phyloP scores from a whole-genome alignment of 495 filamentous ascomycete species.

The Aspergillus nanangensis region DNA sequence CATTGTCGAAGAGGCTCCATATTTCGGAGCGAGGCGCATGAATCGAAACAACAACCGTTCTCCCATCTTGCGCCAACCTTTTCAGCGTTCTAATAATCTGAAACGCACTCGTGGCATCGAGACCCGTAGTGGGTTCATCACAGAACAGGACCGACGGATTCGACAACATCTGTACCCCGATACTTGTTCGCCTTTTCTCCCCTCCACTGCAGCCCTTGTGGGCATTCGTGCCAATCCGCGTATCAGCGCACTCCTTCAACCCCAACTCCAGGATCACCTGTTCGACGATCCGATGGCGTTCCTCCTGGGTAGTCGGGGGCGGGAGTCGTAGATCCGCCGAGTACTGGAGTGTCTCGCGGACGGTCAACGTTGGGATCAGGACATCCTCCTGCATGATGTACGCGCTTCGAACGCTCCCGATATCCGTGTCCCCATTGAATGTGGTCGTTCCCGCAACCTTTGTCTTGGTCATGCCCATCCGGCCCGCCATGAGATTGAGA shows the following conservation, averaged over 20 bases:
- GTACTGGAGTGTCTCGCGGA: conserved; percentile 67
- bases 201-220: conserved; percentile 68
- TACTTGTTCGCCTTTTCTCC: conserved; percentile 67
- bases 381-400: conserved; percentile 79
- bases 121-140: conserved; percentile 71
- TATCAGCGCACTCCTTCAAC: conserved; percentile 69
- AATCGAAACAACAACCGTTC: conserved; percentile 68
- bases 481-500: conserved; percentile 63
- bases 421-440: conserved; percentile 36
- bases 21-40: conserved; percentile 74
- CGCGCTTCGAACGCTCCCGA: conserved; percentile 53
- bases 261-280: conserved; percentile 70
- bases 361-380: conserved; percentile 63
- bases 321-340: conserved; percentile 67
- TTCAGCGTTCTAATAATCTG: conserved; percentile 68
- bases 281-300: conserved; percentile 58
- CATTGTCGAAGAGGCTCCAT: conserved; percentile 66
- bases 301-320: conserved; percentile 47
- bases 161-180: conserved; percentile 69
- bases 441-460: conserved; percentile 22
- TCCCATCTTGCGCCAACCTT: conserved; percentile 56
- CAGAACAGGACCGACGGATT: conserved; percentile 72
- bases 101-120: conserved; percentile 72
- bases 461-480: conserved; percentile 40
- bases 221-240: conserved; percentile 41